These are phyloP conservation scores for Suillus weaverae DNA, from an alignment of 768 basidiomycete species.

Conservation along the genomic window DNA sequence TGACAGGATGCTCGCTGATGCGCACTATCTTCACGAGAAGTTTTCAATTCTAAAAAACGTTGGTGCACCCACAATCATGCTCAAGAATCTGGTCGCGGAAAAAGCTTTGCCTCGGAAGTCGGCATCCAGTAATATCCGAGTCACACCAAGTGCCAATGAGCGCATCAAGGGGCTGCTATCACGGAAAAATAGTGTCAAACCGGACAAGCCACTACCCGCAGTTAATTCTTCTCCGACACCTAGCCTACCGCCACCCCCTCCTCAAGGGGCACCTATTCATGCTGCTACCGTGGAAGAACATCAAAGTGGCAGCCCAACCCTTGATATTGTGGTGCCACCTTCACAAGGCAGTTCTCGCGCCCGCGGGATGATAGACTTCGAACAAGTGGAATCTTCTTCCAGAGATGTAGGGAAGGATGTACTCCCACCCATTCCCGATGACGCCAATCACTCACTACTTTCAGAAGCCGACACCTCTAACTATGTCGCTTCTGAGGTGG, in stretches of 20 bases:
- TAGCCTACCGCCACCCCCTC: slow-evolving; percentile 13
- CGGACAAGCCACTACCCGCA: slow-evolving; percentile 29
- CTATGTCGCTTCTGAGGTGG: not conserved
- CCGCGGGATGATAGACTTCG: slow-evolving; percentile 8
- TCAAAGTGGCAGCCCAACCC: slow-evolving; percentile 9
- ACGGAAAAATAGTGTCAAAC: slow-evolving; percentile 24
- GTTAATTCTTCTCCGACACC: slow-evolving; percentile 25
- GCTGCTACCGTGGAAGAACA: slow-evolving; percentile 14
- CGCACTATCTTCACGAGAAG: slow-evolving; percentile 72
- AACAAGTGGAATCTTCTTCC: slow-evolving; percentile 9
- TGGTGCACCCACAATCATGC: slow-evolving; percentile 68
- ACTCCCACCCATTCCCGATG: slow-evolving; percentile 3
- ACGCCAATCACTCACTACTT: not conserved
- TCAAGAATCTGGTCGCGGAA: slow-evolving; percentile 84
- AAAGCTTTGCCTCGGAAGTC: slow-evolving; percentile 55
- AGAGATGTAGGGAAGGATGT: not conserved
- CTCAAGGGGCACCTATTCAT: slow-evolving; percentile 13
- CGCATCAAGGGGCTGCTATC: slow-evolving; percentile 40
- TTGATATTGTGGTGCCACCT: slow-evolving; percentile 23
- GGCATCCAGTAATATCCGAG: slow-evolving; percentile 24
- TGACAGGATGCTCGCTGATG: slow-evolving; percentile 76
- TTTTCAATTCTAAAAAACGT: slow-evolving; percentile 75
- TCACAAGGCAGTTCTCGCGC: slow-evolving; percentile 23
- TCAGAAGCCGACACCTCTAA: not conserved
- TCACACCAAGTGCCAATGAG: slow-evolving; percentile 31